phyloP scores from a whole-genome alignment of 2,329 filamentous ascomycete genomes.

The Nemania diffusa region DNA sequence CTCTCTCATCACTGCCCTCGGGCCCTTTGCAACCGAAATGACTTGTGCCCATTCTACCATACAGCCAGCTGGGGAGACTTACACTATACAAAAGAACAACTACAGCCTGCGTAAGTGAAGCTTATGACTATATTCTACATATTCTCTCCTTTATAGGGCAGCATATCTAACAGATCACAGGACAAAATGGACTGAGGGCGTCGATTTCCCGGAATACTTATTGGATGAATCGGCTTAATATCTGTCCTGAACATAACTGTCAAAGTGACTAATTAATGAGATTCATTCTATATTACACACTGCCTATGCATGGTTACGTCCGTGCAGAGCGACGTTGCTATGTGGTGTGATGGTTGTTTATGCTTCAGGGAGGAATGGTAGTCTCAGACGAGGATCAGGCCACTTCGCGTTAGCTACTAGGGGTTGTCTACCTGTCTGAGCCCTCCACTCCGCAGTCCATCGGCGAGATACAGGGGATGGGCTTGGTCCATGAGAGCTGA shows the following conservation, averaged over 20 bases:
- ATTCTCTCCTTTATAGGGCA: background rate
- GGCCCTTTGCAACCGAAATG: slow-evolving; percentile 41
- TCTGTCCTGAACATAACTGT: background rate
- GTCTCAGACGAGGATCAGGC: slow-evolving; percentile 13
- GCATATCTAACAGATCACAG: slow-evolving; percentile 37
- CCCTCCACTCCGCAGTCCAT: background rate
- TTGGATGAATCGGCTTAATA: slow-evolving; percentile 8
- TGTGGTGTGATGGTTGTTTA: background rate
- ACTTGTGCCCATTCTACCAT: slow-evolving; percentile 46
- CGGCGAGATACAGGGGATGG: background rate
- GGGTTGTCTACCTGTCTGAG: background rate
- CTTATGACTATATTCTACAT: background rate
- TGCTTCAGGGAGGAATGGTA: background rate
- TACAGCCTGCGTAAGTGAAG: slow-evolving; percentile 45
- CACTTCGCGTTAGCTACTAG: background rate
- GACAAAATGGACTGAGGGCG: slow-evolving; percentile 47
- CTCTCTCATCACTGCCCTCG: slow-evolving; percentile 51
- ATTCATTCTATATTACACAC: slow-evolving; percentile 6
- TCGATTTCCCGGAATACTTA: slow-evolving; percentile 67
- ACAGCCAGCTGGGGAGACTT: slow-evolving; percentile 48
- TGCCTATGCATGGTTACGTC: background rate
- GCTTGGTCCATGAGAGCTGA: background rate
- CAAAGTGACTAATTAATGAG: slow-evolving; percentile 1
- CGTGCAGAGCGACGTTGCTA: slow-evolving; percentile 1
- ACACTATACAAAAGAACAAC: slow-evolving; percentile 48